Base-by-base conservation (phyloP, 1,284 basidiomycete genomes). In the Marasmius oreades region DNA sequence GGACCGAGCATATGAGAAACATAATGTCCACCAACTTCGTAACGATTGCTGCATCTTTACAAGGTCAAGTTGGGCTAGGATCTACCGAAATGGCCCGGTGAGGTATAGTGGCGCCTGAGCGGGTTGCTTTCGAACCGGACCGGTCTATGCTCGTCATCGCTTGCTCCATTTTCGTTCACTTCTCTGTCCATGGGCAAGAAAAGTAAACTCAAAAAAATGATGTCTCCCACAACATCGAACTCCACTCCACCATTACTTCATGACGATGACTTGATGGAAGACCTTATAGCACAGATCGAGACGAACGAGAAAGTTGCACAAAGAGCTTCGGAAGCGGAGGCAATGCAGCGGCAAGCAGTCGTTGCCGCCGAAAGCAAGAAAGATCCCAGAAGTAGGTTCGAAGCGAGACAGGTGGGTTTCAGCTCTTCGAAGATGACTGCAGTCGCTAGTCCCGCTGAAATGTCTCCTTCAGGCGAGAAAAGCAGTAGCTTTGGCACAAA, bases 221-320 rank as follows among this genome's bases (percentile, higher is more conserved):
- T 70, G 55, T 61, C 67, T 31, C 61, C 66, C 6, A 14, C 39
- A n/a, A 69, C 65, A 55, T 69, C 63, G 61, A 70, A 59, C 12
- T 69, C 70, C 8, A 60, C 66, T 39, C 61, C 62, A 22, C 56
- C 66, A 53, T 58, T 69, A 28, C 67, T 71, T 51, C 77, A 75
- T 42, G 78, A 87, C 59, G 81, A 82, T 26, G 78, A 77, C 4
- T 74, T 92, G 53, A 76, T 91, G 75, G 80, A 89, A 60, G 85
- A 90, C 63, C 79, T 93, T 1, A 67, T 92, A 51, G 78, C 84
- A 2, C 85, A 90, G 65, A 81, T 93, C 42, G 87, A 90, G 64
- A 82, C 81, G 1, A 73, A 75, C 61, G 78, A 89, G 63, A 63
- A 74, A 50, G 69, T 73, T 39, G 74, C 78, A 1, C 77, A 79